phyloP scores from a whole-genome alignment of 495 filamentous ascomycete species.

The Baudoinia panamericana region DNA sequence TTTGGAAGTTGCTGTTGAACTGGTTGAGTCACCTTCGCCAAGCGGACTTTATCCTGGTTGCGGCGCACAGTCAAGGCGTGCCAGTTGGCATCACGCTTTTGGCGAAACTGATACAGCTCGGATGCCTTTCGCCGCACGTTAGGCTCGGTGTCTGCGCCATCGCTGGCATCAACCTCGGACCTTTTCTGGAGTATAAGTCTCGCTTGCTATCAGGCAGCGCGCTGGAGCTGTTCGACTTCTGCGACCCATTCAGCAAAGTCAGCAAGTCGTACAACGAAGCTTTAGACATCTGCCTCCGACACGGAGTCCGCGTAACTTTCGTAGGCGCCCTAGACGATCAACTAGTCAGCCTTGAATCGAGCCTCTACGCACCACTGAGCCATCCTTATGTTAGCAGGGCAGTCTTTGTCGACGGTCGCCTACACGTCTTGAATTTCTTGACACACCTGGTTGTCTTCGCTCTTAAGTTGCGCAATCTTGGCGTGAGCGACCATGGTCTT shows the following conservation, averaged over 20 bases:
- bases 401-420: conserved; percentile 84
- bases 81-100: conserved; percentile 89
- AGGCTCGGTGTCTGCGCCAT: conserved; percentile 77
- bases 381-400: conserved; percentile 90
- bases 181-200: conserved; percentile 76
- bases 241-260: conserved; percentile 60
- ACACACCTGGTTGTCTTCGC: conserved; percentile 87
- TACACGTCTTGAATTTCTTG: conserved; percentile 87
- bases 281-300: conserved; percentile 54
- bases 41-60: conserved; percentile 80
- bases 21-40: conserved; percentile 83
- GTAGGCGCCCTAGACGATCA: conserved; percentile 94
- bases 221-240: conserved; percentile 86
- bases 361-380: conserved; percentile 63
- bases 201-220: conserved; percentile 76
- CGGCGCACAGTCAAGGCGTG: conserved; percentile 90
- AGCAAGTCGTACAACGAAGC: conserved; percentile 69
- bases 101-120: conserved; percentile 73
- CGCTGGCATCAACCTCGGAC: conserved; percentile 89
- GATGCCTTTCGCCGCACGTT: conserved; percentile 48
- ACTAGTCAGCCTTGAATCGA: conserved; percentile 83
- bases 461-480: conserved; percentile 83
- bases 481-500: conserved; percentile 81
- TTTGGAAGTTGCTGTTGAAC: conserved; percentile 90
- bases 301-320: conserved; percentile 71